Evolutionary conservation across 2,329 filamentous ascomycete genomes (phyloP), one percentile per base, ranked within the genome.

Genomic region (Emmonsia crescens): DNA sequence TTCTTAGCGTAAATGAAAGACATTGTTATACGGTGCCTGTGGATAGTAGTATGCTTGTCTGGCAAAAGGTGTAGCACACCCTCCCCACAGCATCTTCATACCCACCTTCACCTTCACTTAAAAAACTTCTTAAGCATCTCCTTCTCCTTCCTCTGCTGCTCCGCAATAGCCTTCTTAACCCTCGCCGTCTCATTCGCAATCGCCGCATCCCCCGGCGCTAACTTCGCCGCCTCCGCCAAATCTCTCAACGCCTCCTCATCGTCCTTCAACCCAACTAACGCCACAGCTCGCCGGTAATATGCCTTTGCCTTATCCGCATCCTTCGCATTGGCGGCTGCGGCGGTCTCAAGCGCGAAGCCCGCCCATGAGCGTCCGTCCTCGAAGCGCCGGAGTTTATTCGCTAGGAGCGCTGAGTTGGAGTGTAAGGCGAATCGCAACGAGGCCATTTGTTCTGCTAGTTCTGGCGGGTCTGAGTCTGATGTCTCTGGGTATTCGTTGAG

Each of bases 111-210:
- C 46, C 21, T 57, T 75, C 71, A 86, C 48, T 79, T 75, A 73
- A 97, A 97, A 77, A 95, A 94, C 79, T 96, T 97, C 79, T 88
- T 89, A 74, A 93, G 96, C 5, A 87, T 88, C 68, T 89, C 90
- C 83, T 92, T 95, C 80, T 96, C 90, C 84, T 92, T 96, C 73
- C 89, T 88, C 64, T 85, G 82, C 64, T 88, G 83, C 62, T 87
- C 89, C 12, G 85, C 82, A 31, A 88, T 83, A 69, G 82, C 85
- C 78, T 87, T 87, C 83, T 92, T 96, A 59, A 94, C 85, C n/a
- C 81, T 77, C 21, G 83, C 82, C 60, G 95, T 81, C 78, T 96
- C 91, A 69, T 85, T 88, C 64, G 80, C 76, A 66, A 97, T 85
- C 55, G 84, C 89, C 0, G 82, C 84, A 74, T 97, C 93, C 21